Conservation (phyloP, 768 basidiomycete species). For the Suillus plorans region DNA sequence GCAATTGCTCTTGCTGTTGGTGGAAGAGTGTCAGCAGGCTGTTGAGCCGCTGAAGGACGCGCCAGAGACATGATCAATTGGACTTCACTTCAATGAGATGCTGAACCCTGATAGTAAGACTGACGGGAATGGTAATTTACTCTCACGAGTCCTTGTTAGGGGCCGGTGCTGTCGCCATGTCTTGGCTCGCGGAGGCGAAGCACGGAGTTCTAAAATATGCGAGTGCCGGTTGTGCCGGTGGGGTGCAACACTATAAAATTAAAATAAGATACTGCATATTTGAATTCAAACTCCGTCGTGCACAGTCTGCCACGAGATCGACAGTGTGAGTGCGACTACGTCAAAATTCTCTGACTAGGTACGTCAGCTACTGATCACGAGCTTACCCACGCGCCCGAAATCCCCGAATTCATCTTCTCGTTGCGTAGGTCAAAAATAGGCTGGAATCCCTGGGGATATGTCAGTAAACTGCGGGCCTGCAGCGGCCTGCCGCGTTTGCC, state of each 20-base stretch:
- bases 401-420: background rate
- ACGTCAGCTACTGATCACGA: no score
- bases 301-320: no score
- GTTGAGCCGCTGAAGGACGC: slow-evolving; percentile 32
- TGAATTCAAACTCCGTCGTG: no score
- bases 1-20: slow-evolving; percentile 84
- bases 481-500: background rate
- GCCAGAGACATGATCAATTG: slow-evolving; percentile 34
- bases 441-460: background rate
- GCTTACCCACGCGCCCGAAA: background rate
- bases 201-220: no score
- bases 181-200: no score
- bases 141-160: background rate
- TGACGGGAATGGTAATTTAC: background rate
- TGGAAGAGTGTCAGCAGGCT: slow-evolving; percentile 65
- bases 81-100: background rate
- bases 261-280: no score
- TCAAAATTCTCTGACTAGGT: no score
- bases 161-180: no score
- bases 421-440: background rate
- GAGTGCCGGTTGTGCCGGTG: no score
- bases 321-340: no score
- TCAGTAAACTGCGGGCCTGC: background rate
- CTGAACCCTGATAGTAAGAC: background rate
- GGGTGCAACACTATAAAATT: no score